These are phyloP conservation scores for Malus sieversii DNA, from an alignment of 306 rosid genomes.

Conservation along the genomic window DNA sequence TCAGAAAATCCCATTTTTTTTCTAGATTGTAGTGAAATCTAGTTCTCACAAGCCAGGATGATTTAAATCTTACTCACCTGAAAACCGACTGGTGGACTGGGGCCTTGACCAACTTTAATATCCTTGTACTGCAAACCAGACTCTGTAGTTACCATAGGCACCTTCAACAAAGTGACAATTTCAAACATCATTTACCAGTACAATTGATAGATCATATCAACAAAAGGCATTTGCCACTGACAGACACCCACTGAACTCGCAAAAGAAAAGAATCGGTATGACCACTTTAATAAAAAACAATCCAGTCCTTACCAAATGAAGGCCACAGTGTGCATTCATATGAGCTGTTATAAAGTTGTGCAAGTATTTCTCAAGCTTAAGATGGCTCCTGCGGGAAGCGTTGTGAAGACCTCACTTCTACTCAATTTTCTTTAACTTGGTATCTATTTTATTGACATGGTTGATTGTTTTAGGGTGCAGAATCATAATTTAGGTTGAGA, in stretches of 20 bases:
- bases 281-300: background rate
- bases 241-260: background rate
- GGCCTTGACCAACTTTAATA: slow-evolving; percentile 78
- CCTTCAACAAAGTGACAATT: slow-evolving; percentile 40
- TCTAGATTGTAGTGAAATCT: background rate
- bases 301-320: background rate
- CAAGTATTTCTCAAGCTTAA: background rate
- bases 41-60: slow-evolving; percentile 10
- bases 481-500: no score
- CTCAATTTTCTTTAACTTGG: no score
- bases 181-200: background rate
- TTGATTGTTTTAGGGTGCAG: no score
- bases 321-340: background rate
- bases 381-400: no score
- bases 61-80: slow-evolving; percentile 47
- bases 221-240: background rate
- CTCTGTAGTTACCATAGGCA: slow-evolving; percentile 74
- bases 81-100: slow-evolving; percentile 87
- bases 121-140: slow-evolving; percentile 93
- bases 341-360: background rate
- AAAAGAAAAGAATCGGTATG: background rate
- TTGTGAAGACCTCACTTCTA: no score
- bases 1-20: background rate
- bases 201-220: background rate
- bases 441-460: no score